Percentiles rank a stretch among this genome's conserved stretches.
These are phyloP conservation scores for Zygnema cylindricum DNA, from an alignment of 139 green algal species.

Conservation along the genomic window DNA sequence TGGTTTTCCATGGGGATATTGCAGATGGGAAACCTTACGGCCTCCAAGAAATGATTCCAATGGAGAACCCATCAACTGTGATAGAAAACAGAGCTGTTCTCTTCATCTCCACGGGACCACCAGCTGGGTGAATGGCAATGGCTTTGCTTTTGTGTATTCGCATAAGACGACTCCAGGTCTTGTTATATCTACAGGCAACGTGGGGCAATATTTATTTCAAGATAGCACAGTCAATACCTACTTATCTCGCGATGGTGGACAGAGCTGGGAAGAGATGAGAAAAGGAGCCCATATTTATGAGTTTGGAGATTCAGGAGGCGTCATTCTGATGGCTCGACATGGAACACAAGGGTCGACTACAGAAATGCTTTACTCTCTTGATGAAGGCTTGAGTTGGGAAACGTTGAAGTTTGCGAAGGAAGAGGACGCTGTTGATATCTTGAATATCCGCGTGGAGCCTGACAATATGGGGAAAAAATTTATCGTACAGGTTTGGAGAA, in stretches of 20 bases:
- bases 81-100: constrained; percentile 63
- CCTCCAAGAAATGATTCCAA: constrained; percentile 44
- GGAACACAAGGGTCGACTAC: constrained; percentile 41
- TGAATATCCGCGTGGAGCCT: constrained; percentile 85
- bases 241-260: constrained; percentile 80
- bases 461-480: constrained; percentile 79
- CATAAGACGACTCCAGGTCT: constrained; percentile 82
- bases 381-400: constrained; percentile 88
- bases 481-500: constrained; percentile 80
- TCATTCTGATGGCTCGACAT: constrained; percentile 85
- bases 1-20: too few relatives aligned
- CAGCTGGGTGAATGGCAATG: constrained; percentile 67
- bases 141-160: constrained; percentile 78
- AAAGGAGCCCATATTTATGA: constrained; percentile 86
- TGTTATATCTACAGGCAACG: constrained; percentile 88
- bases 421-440: constrained; percentile 75
- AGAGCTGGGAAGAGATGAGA: constrained; percentile 86
- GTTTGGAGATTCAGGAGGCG: constrained; percentile 88
- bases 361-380: constrained; percentile 76
- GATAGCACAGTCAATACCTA: constrained; percentile 67
- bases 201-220: constrained; percentile 68
- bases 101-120: constrained; percentile 81
- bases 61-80: constrained; percentile 58
- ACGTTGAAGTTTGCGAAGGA: constrained; percentile 65
- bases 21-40: constrained; percentile 54